A percentile compares a stretch with the other conserved stretches of the same genome.
These are phyloP conservation scores for Holtermannia corniformis DNA, from an alignment of 768 basidiomycete species.

Conservation along the genomic window DNA sequence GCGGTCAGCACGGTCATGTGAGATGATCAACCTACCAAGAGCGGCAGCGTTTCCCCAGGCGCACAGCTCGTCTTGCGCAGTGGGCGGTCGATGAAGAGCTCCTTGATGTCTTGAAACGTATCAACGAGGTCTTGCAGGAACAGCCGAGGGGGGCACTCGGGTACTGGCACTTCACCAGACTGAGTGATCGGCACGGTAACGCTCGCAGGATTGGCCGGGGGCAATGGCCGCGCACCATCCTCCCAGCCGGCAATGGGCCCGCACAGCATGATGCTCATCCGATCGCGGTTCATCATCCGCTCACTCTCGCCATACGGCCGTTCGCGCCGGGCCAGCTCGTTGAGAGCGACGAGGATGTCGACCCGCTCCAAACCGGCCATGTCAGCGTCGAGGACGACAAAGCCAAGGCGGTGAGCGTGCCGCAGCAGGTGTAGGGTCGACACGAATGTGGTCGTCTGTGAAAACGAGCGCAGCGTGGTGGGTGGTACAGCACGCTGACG, in stretches of 20 bases:
- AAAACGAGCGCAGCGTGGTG: slow-evolving; percentile 19
- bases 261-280: slow-evolving; percentile 31
- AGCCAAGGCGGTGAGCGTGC: slow-evolving; percentile 26
- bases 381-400: slow-evolving; percentile 37
- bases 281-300: neutral
- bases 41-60: slow-evolving; percentile 16
- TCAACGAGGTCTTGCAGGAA: slow-evolving; percentile 24
- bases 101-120: slow-evolving; percentile 27
- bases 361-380: slow-evolving; percentile 24
- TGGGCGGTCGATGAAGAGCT: slow-evolving; percentile 37
- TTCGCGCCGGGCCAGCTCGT: slow-evolving; percentile 19
- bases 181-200: neutral
- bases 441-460: slow-evolving; percentile 31
- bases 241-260: slow-evolving; percentile 35
- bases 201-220: neutral
- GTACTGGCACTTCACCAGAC: no score
- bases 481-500: slow-evolving; percentile 34
- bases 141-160: no score
- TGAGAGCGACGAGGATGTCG: slow-evolving; percentile 20
- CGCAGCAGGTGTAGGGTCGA: slow-evolving; percentile 30
- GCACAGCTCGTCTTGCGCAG: slow-evolving; percentile 21
- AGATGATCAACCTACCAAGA: slow-evolving; percentile 20
- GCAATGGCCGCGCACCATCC: neutral
- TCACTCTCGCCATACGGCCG: slow-evolving; percentile 19
- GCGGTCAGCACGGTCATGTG: neutral